Evolutionary conservation across 345 rosid species (phyloP).

Genomic region (Barbarea vulgaris): DNA sequence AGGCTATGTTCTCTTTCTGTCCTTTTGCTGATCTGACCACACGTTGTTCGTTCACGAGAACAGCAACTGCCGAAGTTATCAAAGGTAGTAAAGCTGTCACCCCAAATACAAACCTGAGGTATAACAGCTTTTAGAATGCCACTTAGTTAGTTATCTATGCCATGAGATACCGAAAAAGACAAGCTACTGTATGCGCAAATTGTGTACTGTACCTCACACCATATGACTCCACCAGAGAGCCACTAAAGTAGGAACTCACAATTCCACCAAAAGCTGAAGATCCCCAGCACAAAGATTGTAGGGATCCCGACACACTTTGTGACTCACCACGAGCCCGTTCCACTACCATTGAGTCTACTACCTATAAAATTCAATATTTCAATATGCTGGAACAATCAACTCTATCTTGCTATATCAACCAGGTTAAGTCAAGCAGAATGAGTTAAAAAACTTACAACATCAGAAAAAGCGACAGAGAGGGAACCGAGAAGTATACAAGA

Average conservation of each 20-base stretch:
- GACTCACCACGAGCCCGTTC: slow-evolving; percentile 99
- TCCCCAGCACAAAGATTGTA: slow-evolving; percentile 98
- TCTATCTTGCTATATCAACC: not conserved
- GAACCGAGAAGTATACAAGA: slow-evolving; percentile 88
- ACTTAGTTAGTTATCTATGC: slow-evolving; percentile 28
- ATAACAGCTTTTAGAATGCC: slow-evolving; percentile 39
- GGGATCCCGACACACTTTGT: slow-evolving; percentile 85
- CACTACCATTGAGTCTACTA: slow-evolving; percentile 98
- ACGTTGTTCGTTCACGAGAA: slow-evolving; percentile 84
- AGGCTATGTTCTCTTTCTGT: slow-evolving; percentile 44
- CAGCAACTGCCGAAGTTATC: slow-evolving; percentile 89
- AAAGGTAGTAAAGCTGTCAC: slow-evolving; percentile 84
- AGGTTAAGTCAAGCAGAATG: not conserved
- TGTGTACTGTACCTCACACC: slow-evolving; percentile 73
- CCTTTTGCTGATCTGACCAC: slow-evolving; percentile 50
- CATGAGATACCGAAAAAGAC: not conserved
- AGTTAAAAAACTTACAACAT: slow-evolving; percentile 63
- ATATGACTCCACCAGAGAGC: slow-evolving; percentile 83
- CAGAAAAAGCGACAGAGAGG: slow-evolving; percentile 96
- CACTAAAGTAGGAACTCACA: slow-evolving; percentile 94
- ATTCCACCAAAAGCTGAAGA: slow-evolving; percentile 98
- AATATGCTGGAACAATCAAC: not conserved
- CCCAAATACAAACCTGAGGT: slow-evolving; percentile 93
- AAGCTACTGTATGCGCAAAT: not conserved
- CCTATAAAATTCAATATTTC: slow-evolving; percentile 44